Base-by-base conservation (phyloP, 768 basidiomycete species). In the Boletus subparvulus region DNA sequence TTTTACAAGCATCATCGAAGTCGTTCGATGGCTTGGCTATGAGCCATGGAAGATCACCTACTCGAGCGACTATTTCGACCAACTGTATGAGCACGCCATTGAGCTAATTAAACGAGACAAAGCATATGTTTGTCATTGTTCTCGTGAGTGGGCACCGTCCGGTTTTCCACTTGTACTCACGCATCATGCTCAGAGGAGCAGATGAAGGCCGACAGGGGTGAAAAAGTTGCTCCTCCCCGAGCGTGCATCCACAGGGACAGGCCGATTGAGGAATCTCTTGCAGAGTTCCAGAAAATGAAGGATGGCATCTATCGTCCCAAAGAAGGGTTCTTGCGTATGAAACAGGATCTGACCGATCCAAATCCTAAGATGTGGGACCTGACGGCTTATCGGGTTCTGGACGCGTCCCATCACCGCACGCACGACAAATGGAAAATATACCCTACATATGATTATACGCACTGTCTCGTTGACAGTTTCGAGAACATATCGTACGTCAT, bases 361-460 rank as follows among this genome's bases (percentile, higher is more conserved):
- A 99, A 98, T 72, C 96, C 96, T 12, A 94, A 94, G 74, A 98
- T 99, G 97, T 99, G 97, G 97, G 97, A 99, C 75, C 74, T 97
- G 52, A 91, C 97, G 36, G 96, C 96, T 8, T 99, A 98, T 70
- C 88, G 97, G 28, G 92, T 98, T 16, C 80, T 98, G 51, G 83
- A 90, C 49, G 84, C 92, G 2, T 85, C 90, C 32, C 97, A 99
- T 73, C 96, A 98, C 67, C 85, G 97, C 24, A 98, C 97, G 1
- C 85, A 85, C 11, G 86, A 88, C 70, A 90, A 88, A 67, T 99
- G 97, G 97, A 91, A 83, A 68, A 93, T 99, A 58, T 99, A 99
- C 72, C 96, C 96, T 3, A 98, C 95, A 0, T 99, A 99, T 70
- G 97, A 99, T 71, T 98, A 96, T 71, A 97, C 97, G 0, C 97